Conservation (phyloP, 176 grass and related monocot species). For the bread wheat (Triticum aestivum) region IWGSC_CS_RefSeq_v2.1 NC_057795.1:136740413-136740912, state of each 20-base stretch:
- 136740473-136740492: too few species aligned
- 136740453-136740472: background rate
- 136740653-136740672: background rate
- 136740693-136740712: conserved; percentile 52
- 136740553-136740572: too few species aligned
- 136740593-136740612: too few species aligned
- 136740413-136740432: background rate
- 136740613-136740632: too few species aligned
- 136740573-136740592: too few species aligned
- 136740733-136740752: conserved; percentile 99
- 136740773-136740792: conserved; percentile 93
- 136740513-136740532: too few species aligned
- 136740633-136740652: too few species aligned
- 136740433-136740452: background rate
- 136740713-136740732: conserved; percentile 88
- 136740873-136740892: background rate
- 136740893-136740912: background rate
- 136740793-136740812: conserved; percentile 91
- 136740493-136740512: too few species aligned
- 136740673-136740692: conserved; percentile 8
- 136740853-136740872: background rate
- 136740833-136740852: conserved; percentile 23
- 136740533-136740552: too few species aligned
- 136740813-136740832: conserved; percentile 39
- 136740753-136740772: conserved; percentile 98